Percentiles rank a stretch among this genome's conserved stretches.
Evolutionary conservation across 2,329 filamentous ascomycete species (phyloP).

Genomic region (Pezicula carpinea): DNA sequence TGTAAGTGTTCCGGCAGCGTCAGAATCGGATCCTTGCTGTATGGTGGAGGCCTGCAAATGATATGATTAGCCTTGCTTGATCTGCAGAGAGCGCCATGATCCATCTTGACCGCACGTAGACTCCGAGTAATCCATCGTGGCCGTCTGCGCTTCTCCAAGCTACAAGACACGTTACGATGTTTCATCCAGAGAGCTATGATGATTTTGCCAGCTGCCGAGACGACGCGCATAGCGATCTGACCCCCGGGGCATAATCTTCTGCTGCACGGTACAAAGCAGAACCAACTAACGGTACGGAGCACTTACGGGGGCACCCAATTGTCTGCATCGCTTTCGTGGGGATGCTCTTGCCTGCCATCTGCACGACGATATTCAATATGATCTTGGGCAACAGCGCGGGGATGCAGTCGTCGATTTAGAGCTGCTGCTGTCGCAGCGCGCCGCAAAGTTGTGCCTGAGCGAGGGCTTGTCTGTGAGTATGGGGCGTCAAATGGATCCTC

Average conservation of each 20-base stretch:
- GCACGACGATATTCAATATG: slow-evolving; percentile 61
- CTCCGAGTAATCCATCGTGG: no score
- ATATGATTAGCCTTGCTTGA: no score
- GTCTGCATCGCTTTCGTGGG: slow-evolving; percentile 82
- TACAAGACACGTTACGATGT: no score
- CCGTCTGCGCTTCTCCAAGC: no score
- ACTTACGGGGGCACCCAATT: slow-evolving; percentile 72
- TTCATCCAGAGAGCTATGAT: no score
- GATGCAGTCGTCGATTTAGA: slow-evolving; percentile 63
- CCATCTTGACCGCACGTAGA: no score
- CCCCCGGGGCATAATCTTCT: no score
- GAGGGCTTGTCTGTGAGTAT: slow-evolving; percentile 68
- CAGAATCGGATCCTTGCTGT: slow-evolving; percentile 54
- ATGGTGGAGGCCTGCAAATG: slow-evolving; percentile 58
- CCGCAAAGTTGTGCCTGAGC: slow-evolving; percentile 64
- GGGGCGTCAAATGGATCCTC: slow-evolving; percentile 64
- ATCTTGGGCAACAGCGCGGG: slow-evolving; percentile 48
- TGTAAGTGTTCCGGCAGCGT: slow-evolving; percentile 30
- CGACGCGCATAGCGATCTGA: no score
- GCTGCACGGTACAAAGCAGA: no score
- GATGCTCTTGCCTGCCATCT: slow-evolving; percentile 66
- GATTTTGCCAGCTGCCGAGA: no score
- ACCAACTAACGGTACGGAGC: no score
- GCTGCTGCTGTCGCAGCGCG: slow-evolving; percentile 75
- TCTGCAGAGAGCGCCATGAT: no score